Percentiles rank a stretch among this genome's conserved stretches.
phyloP scores from a whole-genome alignment of 2,329 filamentous ascomycete species.

The Neopestalotiopsis clavispora region DNA sequence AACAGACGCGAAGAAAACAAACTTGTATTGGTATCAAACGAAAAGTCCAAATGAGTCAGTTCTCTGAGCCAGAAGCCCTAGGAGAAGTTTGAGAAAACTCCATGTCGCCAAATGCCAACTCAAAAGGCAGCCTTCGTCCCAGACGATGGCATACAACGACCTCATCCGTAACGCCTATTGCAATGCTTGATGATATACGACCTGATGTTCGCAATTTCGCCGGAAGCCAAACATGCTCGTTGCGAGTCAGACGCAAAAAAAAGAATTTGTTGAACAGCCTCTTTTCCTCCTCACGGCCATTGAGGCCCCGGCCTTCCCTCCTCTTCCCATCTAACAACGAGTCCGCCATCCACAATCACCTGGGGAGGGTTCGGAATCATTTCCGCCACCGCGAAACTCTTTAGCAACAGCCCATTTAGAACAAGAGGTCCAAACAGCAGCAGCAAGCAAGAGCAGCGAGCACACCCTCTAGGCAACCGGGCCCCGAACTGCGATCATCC shows the following conservation, averaged over 20 bases:
- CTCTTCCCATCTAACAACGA: no score
- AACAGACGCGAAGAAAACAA: background rate
- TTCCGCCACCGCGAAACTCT: background rate
- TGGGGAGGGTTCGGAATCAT: no score
- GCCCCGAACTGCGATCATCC: slow-evolving; percentile 29
- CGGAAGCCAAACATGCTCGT: background rate
- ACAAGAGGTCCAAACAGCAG: slow-evolving; percentile 62
- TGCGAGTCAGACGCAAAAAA: background rate
- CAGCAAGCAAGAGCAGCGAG: slow-evolving; percentile 60
- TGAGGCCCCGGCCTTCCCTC: no score
- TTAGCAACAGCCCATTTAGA: slow-evolving; percentile 40
- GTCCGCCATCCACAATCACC: no score
- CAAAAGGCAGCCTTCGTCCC: background rate
- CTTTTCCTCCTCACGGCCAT: no score
- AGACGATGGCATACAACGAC: background rate
- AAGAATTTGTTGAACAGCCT: no score
- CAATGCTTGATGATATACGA: background rate
- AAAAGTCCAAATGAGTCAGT: background rate
- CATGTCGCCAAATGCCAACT: background rate
- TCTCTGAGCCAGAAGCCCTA: background rate
- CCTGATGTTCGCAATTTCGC: background rate
- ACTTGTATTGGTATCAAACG: background rate
- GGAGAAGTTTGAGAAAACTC: background rate
- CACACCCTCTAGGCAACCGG: slow-evolving; percentile 45
- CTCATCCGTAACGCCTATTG: background rate